A percentile compares a stretch with the other conserved stretches of the same genome.
These are phyloP conservation scores for Gossypium davidsonii DNA, from an alignment of 441 rosid species.

Conservation along the genomic window DNA sequence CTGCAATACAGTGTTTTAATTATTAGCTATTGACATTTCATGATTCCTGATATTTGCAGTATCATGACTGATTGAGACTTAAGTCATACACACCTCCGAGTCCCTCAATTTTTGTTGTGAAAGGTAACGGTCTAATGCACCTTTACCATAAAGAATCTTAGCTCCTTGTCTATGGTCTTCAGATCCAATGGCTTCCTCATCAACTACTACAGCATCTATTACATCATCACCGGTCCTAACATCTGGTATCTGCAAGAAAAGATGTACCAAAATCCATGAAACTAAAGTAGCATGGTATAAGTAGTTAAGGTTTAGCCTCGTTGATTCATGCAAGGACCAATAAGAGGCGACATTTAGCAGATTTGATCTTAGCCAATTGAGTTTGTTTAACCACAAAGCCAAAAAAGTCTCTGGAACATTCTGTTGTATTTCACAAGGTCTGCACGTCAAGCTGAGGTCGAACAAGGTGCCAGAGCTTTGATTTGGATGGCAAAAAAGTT, in stretches of 20 bases:
- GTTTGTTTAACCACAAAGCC: neutral
- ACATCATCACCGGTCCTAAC: conserved; percentile 55
- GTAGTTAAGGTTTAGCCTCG: neutral
- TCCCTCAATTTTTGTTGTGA: conserved; percentile 39
- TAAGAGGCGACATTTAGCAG: neutral
- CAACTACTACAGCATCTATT: conserved; percentile 83
- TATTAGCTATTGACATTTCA: neutral
- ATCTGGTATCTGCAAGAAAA: conserved; percentile 73
- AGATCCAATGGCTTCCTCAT: conserved; percentile 64
- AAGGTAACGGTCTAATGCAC: conserved; percentile 62
- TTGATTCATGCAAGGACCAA: neutral
- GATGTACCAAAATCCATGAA: neutral
- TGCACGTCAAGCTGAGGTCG: neutral
- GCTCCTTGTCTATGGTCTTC: conserved; percentile 60
- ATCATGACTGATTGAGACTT: neutral
- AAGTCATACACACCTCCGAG: conserved; percentile 29
- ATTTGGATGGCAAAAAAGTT: neutral
- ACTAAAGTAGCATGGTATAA: neutral
- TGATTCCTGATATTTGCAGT: neutral
- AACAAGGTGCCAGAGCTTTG: neutral
- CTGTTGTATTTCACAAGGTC: neutral
- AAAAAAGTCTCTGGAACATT: neutral
- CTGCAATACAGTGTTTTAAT: conserved; percentile 31
- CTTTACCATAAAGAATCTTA: conserved; percentile 74
- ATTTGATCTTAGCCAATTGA: no score